A percentile compares a stretch with the other conserved stretches of the same genome.
Conservation (phyloP, 2,329 filamentous ascomycete genomes). For the Arthroderma sp. region DNA sequence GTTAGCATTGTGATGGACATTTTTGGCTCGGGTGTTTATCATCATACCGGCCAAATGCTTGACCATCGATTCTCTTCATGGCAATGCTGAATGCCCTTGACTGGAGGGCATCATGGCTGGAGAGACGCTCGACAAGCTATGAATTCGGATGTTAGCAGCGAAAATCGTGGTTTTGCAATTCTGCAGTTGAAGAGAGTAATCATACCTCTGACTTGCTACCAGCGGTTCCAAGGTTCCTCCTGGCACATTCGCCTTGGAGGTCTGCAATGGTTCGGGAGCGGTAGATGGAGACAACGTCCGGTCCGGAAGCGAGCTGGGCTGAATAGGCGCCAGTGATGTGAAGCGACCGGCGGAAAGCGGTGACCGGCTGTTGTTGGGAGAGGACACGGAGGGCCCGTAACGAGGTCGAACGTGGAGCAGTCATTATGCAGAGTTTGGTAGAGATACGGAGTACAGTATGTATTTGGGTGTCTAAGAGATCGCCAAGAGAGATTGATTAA, state of each 20-base stretch:
- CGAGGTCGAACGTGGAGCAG: conserved; percentile 32
- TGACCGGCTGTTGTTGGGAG: conserved; percentile 21
- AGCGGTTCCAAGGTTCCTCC: conserved; percentile 32
- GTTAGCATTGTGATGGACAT: neutral
- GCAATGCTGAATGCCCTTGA: conserved; percentile 43
- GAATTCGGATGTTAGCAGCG: neutral
- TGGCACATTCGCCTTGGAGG: conserved; percentile 39
- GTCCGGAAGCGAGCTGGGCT: conserved; percentile 36
- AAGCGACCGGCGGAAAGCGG: conserved; percentile 34
- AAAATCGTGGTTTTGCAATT: neutral
- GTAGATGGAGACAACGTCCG: conserved; percentile 39
- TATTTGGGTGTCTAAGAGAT: too few species aligned
- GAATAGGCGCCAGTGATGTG: conserved; percentile 49
- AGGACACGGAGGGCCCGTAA: conserved; percentile 33
- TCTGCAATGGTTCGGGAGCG: conserved; percentile 39
- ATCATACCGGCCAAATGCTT: conserved; percentile 17
- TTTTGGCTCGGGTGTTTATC: neutral
- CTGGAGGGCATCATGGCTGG: conserved; percentile 40
- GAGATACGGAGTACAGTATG: neutral
- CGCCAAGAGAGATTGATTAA: too few species aligned
- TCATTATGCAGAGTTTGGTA: conserved; percentile 20
- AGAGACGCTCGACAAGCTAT: conserved; percentile 39
- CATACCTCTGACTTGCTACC: conserved; percentile 39
- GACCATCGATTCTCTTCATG: conserved; percentile 35
- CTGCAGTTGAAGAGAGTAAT: conserved; percentile 4